Base-by-base conservation (phyloP, 768 basidiomycete genomes). In the Naganishia randhawae region DNA sequence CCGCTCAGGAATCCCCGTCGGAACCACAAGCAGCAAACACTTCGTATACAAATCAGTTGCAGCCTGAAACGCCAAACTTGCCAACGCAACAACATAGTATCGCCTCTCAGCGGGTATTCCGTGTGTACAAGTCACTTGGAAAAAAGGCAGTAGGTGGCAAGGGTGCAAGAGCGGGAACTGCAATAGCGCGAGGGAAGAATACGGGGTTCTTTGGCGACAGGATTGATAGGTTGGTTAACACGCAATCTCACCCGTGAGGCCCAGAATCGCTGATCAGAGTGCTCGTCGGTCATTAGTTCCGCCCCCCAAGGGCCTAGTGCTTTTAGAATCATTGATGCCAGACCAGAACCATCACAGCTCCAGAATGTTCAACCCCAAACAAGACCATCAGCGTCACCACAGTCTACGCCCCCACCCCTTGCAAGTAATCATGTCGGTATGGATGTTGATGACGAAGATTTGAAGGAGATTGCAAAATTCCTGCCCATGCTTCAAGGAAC, bases 401-500 rank as follows among this genome's bases (percentile, higher is more conserved):
- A 27, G 8, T 13, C n/a, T 17, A 7, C 52, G 25, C 3, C 27
- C 29, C 65, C 22, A 22, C 3, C n/a, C 3, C 6, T 25, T 22
- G 35, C 19, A 6, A 11, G 13, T 25, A 52, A 27, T 4, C 50
- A 31, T 48, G 52, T 41, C 13, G 64, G 41, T 25, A 52, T 61
- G 55, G 68, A 63, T 11, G 54, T 45, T 10, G 69, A 63, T 16
- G 72, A 71, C 35, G 71, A 68, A 37, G 69, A 73, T 17, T 73
- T 78, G 32, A 73, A 73, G 41, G 76, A 80, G 57, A 75, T 80
- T 73, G 79, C 72, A 29, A 75, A 73, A 27, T 81, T 80, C 70
- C 65, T 79, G 50, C 76, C 79, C 1, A 80, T 81, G 79, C 67
- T 81, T 32, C 63, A 77, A 51, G 77, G 79, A 63, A 76, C 79